Evolutionary conservation across 1,139 yeast genomes (phyloP), one percentile per base, ranked within the genome.

Genomic region (Kurtzmaniella quercitrusa): DNA sequence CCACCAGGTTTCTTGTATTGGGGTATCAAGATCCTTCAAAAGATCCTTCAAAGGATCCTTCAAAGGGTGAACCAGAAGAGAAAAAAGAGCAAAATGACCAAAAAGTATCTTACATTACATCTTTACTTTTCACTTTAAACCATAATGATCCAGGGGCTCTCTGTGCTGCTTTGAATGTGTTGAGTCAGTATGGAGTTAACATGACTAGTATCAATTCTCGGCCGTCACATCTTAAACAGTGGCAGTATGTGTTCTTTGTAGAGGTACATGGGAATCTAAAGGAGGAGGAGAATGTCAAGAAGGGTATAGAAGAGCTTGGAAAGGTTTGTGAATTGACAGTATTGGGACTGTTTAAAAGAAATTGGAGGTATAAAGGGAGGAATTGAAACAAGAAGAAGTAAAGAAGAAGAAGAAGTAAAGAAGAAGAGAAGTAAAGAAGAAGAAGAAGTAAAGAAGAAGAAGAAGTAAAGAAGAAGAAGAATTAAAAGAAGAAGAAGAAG

Each of bases 201-300:
- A 68, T 90, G 64, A 77, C 82, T 3, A 75, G 88, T 12, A 86
- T 91, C 43, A 79, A 79, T 39, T 85, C 95, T 3, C 70, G 96
- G 52, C 89, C 95, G 36, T 75, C 86, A 1, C 73, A 75, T 17
- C 60, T 70, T 41, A 63, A 68, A 44, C 82, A 85, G 29, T 91
- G 97, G 98, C 83, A 83, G 52, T 88, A 90, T 57, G 82, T 86
- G 1, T 90, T 87, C 64, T 89, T 86, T 57, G 77, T 87, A 12
- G 97, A 91, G 57, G 52, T 68, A 34, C 75, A 79, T 42, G 77
- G 73, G 0, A 54, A 55, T 39, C 34, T 47, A 2, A 46, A 43
- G 4, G 44, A 52, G 12, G 61, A 57, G 21, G 53, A 41, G 11
- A 52, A 50, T 14, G 52, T 67, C n/a, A 41, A 45, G 23, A 31